Evolutionary conservation across 2,329 filamentous ascomycete species (phyloP), one percentile per base, ranked within the genome.

Genomic region (Penicillium digitatum): DNA sequence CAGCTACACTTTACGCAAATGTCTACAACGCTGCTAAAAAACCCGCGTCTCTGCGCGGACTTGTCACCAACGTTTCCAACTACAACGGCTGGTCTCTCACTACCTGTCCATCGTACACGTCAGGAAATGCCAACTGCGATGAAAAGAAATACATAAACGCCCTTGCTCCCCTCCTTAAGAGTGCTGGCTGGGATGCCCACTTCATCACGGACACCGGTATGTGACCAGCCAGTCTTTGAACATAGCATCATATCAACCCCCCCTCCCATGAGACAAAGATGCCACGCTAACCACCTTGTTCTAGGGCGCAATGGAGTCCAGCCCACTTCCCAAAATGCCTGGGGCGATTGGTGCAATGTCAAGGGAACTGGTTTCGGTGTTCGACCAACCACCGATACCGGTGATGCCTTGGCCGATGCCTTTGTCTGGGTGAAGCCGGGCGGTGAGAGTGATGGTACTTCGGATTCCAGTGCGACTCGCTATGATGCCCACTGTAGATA

Each of bases 351-450:
- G 85, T 88, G 85, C 76, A 88, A 87, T 66, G 78, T 86, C 57
- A 79, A 75, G 45, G 81, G 80, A 31, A 81, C 84, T 55, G 85
- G 86, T 8, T 87, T 87, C 58, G 86, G 86, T 56, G 71, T 72
- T n/a, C 80, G 83, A n/a, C 84, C 85, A 1, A 81, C 81, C 3
- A 77, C 83, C n/a, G 75, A 82, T 66, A 88, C 85, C 9, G 82
- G 81, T 14, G 78, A 84, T 59, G 66, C 72, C 1, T 74, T 85
- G 18, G 76, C 81, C 32, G 86, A 88, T 68, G 84, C 85, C 38
- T 85, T 88, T 61, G 85, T 87, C 54, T 88, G 86, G 86, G 76
- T 87, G 62, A 88, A 88, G 79, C 86, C 86, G 5, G 86, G 86
- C 60, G 79, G 78, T 51, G 79, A 81, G 68, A 76, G 74, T 52